Conservation (phyloP, 2,329 filamentous ascomycete genomes). For the Colletotrichum melonis region DNA sequence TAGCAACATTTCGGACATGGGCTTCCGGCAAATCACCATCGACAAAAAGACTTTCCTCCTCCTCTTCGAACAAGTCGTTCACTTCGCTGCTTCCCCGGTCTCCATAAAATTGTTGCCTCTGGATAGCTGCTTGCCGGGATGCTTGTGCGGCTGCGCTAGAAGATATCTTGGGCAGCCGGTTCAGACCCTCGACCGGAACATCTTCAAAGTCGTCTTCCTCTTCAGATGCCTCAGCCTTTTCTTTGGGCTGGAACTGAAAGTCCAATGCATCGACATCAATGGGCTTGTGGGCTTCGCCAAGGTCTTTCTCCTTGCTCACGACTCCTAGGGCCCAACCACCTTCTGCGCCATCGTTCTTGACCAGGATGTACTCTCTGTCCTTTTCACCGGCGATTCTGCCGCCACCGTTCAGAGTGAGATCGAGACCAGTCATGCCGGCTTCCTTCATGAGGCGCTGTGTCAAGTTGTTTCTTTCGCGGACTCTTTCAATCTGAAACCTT, state of each 20-base stretch:
- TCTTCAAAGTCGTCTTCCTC: conserved; percentile 87
- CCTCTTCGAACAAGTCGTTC: conserved; percentile 46
- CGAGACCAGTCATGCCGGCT: conserved; percentile 86
- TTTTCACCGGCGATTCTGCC: conserved; percentile 84
- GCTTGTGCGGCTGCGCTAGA: conserved; percentile 12
- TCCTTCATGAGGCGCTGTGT: conserved; percentile 96
- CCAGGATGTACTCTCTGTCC: conserved; percentile 92
- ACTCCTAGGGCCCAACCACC: conserved; percentile 97
- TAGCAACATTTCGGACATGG: conserved; percentile 24
- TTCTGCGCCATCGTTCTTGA: conserved; percentile 94
- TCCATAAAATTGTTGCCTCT: conserved; percentile 9
- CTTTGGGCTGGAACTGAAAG: conserved; percentile 66
- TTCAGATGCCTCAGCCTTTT: conserved; percentile 67
- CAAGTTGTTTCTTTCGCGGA: conserved; percentile 90
- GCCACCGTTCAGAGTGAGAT: conserved; percentile 71
- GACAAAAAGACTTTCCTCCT: conserved; percentile 69
- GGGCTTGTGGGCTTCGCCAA: conserved; percentile 84
- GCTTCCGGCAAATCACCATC: conserved; percentile 42
- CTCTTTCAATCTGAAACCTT: conserved; percentile 94
- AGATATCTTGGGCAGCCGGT: conserved; percentile 76
- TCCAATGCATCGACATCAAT: conserved; percentile 86
- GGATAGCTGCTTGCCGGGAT: conserved; percentile 9
- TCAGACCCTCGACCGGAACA: conserved; percentile 89
- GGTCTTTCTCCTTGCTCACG: conserved; percentile 85
- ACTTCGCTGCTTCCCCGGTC: conserved; percentile 22